Percentiles rank a stretch among this genome's conserved stretches.
phyloP scores from a whole-genome alignment of 768 basidiomycete genomes.

The Mycena rebaudengoi region DNA sequence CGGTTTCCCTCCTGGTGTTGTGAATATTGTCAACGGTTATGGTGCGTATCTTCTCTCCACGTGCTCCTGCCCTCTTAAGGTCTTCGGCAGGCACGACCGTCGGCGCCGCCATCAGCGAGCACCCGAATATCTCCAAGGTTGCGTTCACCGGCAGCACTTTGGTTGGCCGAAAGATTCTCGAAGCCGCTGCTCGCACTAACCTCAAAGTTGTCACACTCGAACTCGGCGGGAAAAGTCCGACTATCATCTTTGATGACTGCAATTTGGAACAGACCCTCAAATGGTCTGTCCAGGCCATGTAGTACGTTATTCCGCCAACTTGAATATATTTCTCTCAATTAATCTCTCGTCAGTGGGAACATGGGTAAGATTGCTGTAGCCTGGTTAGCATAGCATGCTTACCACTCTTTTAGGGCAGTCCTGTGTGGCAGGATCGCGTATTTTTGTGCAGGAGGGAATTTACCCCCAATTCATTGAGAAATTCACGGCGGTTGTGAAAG shows the following conservation, averaged over 20 bases:
- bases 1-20: constrained; percentile 75
- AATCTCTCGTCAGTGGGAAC: constrained; percentile 9
- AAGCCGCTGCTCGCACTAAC: constrained; percentile 82
- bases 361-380: constrained; percentile 10
- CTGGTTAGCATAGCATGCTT: background rate
- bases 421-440: constrained; percentile 87
- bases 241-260: constrained; percentile 77
- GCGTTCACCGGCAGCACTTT: constrained; percentile 90
- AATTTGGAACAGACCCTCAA: constrained; percentile 76
- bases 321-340: background rate
- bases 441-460: constrained; percentile 81
- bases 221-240: constrained; percentile 80
- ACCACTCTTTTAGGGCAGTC: constrained; percentile 60
- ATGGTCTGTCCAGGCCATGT: constrained; percentile 79
- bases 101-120: constrained; percentile 68
- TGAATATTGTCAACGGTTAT: constrained; percentile 75
- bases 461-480: constrained; percentile 80
- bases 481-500: constrained; percentile 62
- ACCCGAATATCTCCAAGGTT: constrained; percentile 70
- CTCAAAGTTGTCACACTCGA: constrained; percentile 87
- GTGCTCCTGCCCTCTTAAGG: background rate
- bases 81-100: constrained; percentile 50
- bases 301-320: constrained; percentile 53
- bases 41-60: constrained; percentile 51
- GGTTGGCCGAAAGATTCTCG: constrained; percentile 81